phyloP scores from a whole-genome alignment of 441 rosid genomes.

The Adansonia gregorii region DNA sequence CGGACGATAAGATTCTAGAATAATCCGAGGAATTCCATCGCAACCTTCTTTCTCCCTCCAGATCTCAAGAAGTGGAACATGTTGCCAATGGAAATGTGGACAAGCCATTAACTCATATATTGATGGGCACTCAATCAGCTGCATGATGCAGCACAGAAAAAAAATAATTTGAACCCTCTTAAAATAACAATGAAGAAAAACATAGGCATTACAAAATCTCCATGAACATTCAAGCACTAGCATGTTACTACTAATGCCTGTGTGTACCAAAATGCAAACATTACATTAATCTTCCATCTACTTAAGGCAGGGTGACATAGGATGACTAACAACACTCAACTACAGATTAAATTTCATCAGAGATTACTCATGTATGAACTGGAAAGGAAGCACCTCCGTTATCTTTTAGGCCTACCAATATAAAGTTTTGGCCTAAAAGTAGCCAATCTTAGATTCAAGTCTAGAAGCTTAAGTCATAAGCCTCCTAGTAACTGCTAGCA shows the following conservation, averaged over 20 bases:
- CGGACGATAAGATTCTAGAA: slow-evolving; percentile 69
- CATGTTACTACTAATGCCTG: background rate
- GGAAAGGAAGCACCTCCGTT: background rate
- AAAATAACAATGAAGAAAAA: slow-evolving; percentile 3
- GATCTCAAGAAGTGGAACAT: slow-evolving; percentile 69
- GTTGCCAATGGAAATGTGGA: slow-evolving; percentile 74
- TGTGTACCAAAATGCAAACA: background rate
- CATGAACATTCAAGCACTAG: background rate
- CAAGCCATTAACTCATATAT: slow-evolving; percentile 89
- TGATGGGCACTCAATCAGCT: slow-evolving; percentile 98
- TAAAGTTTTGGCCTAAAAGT: background rate
- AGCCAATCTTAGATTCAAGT: background rate
- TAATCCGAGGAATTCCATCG: slow-evolving; percentile 52
- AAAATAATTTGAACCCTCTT: background rate
- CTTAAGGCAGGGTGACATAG: background rate
- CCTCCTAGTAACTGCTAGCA: background rate
- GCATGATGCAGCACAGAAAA: slow-evolving; percentile 37
- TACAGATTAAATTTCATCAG: slow-evolving; percentile 4
- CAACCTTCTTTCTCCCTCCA: slow-evolving; percentile 71
- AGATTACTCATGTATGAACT: background rate
- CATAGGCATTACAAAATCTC: background rate
- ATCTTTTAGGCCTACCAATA: background rate
- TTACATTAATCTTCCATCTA: background rate
- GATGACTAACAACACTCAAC: background rate
- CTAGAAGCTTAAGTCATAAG: background rate